Base-by-base conservation (phyloP, 345 rosid genomes). In the Salix exigua region DNA sequence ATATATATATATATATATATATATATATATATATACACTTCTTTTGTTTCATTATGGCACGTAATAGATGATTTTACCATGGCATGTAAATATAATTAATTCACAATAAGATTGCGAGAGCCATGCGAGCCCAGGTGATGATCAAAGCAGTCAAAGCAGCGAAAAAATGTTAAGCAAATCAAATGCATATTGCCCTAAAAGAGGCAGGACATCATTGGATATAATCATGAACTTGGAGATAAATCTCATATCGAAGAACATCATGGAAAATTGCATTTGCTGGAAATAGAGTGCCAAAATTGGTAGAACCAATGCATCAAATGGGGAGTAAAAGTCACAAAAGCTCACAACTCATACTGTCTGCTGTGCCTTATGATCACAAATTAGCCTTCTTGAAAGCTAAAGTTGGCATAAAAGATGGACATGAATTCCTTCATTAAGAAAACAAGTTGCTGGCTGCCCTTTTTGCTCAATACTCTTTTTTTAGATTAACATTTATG, bases 111-210 rank as follows among this genome's bases (percentile, higher is more conserved):
- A 66, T 28, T 28, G 28, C 14, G 42, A 31, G 16, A 26, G 63
- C 69, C 81, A 78, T 44, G 77, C 77, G 42, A 65, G 33, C 14
- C 61, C 72, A 38, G 37, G 40, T 37, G 42, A 77, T 77, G 23
- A 70, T 25, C 26, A 13, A 62, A 63, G 60, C 28, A 26, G 76
- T 78, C 67, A 78, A 78, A 70, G 25, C 9, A 35, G n/a, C 1
- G 35, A 26, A 17, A 1, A 46, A 60, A 18, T 3, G 17, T 26
- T 1, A 68, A 1, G 23, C 28, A 21, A 55, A 21, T 38, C 65
- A 53, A 17, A n/a, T 40, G 2, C 37, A 33, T 33, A 33, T 33
- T 33, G 6, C 6, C 37, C 37, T 33, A 4, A 1, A 12, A 23
- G 75, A 25, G n/a, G 14, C 31, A 23, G 19, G 4, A 14, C 42